These are phyloP conservation scores for Saitozyma podzolica DNA, from an alignment of 768 basidiomycete species.

Conservation along the genomic window DNA sequence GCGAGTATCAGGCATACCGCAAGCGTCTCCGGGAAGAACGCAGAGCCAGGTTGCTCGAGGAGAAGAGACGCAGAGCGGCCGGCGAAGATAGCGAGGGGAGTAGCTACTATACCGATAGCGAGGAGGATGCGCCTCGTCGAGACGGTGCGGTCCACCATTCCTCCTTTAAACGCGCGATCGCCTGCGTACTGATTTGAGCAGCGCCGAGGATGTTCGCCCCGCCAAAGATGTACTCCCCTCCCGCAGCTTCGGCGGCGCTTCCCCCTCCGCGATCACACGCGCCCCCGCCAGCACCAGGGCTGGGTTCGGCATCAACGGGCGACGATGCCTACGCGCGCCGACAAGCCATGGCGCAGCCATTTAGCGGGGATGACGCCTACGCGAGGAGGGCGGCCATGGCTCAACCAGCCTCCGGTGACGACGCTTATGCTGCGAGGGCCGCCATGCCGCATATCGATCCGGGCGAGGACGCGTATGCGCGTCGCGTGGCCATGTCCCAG, in stretches of 20 bases:
- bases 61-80: conserved; percentile 27
- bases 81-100: conserved; percentile 37
- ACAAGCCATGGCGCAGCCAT: conserved; percentile 18
- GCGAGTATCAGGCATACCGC: conserved; percentile 47
- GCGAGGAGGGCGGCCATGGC: conserved; percentile 40
- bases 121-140: conserved; percentile 46
- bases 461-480: conserved; percentile 43
- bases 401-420: conserved; percentile 16
- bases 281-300: conserved; percentile 11
- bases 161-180: neutral
- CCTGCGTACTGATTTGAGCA: conserved; percentile 1
- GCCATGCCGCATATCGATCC: conserved; percentile 16
- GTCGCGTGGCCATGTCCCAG: conserved; percentile 38
- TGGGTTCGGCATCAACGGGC: conserved; percentile 4
- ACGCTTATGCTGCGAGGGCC: conserved; percentile 24
- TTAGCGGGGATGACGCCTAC: conserved; percentile 43
- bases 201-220: conserved; percentile 42
- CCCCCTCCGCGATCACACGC: conserved; percentile 22
- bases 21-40: conserved; percentile 43
- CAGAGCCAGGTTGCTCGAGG: conserved; percentile 29
- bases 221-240: conserved; percentile 32
- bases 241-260: conserved; percentile 13
- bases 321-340: conserved; percentile 27
- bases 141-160: conserved; percentile 39
- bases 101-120: conserved; percentile 48